phyloP scores from a whole-genome alignment of 257 asterid genomes.

The Echium plantagineum region DNA sequence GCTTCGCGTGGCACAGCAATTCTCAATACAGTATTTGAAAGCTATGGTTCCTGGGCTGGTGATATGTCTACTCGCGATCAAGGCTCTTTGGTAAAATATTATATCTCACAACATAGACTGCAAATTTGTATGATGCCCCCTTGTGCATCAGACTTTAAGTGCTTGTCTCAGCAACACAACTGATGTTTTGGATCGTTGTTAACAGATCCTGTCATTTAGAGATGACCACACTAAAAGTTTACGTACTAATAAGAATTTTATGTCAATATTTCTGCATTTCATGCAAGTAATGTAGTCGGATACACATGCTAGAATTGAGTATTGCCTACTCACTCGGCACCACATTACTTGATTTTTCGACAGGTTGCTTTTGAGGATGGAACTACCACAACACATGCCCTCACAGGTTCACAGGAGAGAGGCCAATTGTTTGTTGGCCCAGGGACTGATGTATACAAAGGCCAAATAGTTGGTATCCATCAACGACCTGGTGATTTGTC shows the following conservation, averaged over 20 bases:
- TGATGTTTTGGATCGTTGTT: neutral
- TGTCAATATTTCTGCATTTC: neutral
- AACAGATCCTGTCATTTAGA: neutral
- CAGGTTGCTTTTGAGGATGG: constrained; percentile 96
- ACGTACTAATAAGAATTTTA: neutral
- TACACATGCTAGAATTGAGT: neutral
- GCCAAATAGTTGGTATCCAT: constrained; percentile 91
- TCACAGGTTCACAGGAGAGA: constrained; percentile 84
- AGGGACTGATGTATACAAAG: constrained; percentile 80
- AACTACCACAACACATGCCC: constrained; percentile 77
- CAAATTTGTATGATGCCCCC: neutral
- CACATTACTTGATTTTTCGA: neutral
- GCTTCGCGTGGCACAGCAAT: constrained; percentile 96
- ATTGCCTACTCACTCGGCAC: neutral
- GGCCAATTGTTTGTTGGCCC: constrained; percentile 88
- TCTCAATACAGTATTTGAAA: constrained; percentile 81
- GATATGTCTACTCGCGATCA: constrained; percentile 88
- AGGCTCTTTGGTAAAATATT: constrained; percentile 72
- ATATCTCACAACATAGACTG: neutral
- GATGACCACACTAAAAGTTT: neutral
- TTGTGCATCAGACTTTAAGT: neutral
- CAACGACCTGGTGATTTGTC: constrained; percentile 95
- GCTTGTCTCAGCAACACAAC: neutral
- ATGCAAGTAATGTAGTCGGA: neutral
- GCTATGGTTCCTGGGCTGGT: constrained; percentile 95